Evolutionary conservation across 352 stramenopile genomes (phyloP).

Genomic region (Pythium biforme): DNA sequence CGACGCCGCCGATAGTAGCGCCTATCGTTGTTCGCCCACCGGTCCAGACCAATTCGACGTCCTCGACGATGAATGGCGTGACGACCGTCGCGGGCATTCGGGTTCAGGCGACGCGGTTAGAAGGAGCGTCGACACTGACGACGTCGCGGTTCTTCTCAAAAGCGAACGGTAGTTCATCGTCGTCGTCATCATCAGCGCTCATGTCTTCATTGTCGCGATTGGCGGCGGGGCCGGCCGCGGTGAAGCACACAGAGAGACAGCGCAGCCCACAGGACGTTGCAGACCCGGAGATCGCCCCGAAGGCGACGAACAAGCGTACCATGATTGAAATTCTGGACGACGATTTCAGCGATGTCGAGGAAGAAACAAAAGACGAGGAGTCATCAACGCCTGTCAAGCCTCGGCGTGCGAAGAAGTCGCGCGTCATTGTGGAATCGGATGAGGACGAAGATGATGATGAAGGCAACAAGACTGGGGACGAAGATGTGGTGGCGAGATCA

Average conservation of each 20-base stretch:
- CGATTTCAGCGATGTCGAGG: constrained; percentile 25
- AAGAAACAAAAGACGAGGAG: constrained; percentile 37
- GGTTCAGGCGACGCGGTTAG: constrained; percentile 28
- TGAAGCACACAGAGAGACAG: constrained; percentile 23
- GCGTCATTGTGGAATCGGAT: constrained; percentile 69
- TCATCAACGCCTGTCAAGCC: constrained; percentile 36
- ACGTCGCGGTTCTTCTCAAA: constrained; percentile 26
- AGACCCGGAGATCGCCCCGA: constrained; percentile 22
- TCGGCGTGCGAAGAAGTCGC: constrained; percentile 45
- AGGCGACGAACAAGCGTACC: constrained; percentile 26
- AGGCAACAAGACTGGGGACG: constrained; percentile 9
- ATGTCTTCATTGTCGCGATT: constrained; percentile 8
- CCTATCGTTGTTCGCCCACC: constrained; percentile 6
- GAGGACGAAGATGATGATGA: constrained; percentile 42
- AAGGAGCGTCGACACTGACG: constrained; percentile 11
- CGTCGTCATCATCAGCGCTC: background rate
- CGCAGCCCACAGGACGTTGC: constrained; percentile 32
- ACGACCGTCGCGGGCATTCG: constrained; percentile 26
- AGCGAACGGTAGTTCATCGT: background rate
- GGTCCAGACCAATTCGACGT: background rate
- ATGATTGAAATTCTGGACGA: constrained; percentile 36
- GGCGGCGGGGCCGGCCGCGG: constrained; percentile 2
- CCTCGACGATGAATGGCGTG: constrained; percentile 10
- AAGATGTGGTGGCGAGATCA: constrained; percentile 29
- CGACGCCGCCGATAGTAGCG: constrained; percentile 20